Evolutionary conservation across 805 yeast species (phyloP), one percentile per base, ranked within the genome.

Genomic region (Cephaloascus fragrans): DNA sequence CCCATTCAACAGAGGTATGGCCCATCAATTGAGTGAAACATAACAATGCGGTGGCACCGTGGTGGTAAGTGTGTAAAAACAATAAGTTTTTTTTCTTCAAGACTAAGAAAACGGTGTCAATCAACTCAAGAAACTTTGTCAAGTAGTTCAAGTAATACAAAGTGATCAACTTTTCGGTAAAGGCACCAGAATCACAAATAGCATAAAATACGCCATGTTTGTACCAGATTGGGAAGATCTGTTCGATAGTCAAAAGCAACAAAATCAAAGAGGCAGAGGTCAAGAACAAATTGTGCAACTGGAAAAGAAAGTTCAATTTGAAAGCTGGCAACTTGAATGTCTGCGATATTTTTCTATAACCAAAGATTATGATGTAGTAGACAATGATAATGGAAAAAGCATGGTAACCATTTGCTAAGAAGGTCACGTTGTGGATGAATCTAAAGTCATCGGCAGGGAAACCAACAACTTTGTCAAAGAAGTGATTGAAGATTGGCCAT

Each of bases 21-120:
- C 98, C 98, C 37, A 82, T 76, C 53, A 90, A 74, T 67, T 90
- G 97, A 36, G 95, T 84, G 76, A 78, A 90, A 64, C 97, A 90
- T 47, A 90, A 70, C 46, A 90, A 67, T 9, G 97, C 97, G 37
- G 98, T 90, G 44, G 97, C 97, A 47, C 98, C 98, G 56, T 90
- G 97, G 64, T 90, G 98, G 65, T 88, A 90, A 40, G 95, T 87
- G 64, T 90, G 98, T 59, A 90, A 71, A 57, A 90, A 93, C 45
- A 93, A 82, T 62, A 90, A 70, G 55, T 86, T 88, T 67, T 93
- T 93, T 71, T 85, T 82, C 66, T 87, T 86, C 57, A 90, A 71
- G 36, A 93, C 97, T 54, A 93, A 69, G 68, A 90, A 88, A 15
- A 88, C 75, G 19, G 98, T 90, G 58, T 90, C 98, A 45, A 88